phyloP scores from a whole-genome alignment of 2,329 filamentous ascomycete genomes.

The Alternaria sp. region DNA sequence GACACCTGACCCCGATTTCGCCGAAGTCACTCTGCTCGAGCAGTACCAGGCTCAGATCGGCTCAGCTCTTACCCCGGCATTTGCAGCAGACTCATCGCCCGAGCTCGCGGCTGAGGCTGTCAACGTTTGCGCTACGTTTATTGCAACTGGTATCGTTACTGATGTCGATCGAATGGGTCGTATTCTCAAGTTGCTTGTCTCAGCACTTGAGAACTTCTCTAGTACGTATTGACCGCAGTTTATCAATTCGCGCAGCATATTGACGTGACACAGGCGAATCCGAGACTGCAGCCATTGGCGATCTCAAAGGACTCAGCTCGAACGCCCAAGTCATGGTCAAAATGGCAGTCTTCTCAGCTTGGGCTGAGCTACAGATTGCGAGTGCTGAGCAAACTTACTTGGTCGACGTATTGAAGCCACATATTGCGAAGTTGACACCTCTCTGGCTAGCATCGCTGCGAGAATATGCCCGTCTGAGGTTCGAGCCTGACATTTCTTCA shows the following conservation, averaged over 20 bases:
- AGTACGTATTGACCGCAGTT: constrained; percentile 43
- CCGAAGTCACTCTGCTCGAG: constrained; percentile 94
- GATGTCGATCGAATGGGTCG: constrained; percentile 99
- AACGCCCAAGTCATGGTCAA: constrained; percentile 99
- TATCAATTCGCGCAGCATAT: too few species aligned
- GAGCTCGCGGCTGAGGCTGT: constrained; percentile 95
- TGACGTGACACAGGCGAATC: constrained; percentile 58
- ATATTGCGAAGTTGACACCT: constrained; percentile 88
- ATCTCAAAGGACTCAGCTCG: constrained; percentile 88
- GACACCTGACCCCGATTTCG: constrained; percentile 93
- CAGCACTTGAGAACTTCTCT: constrained; percentile 90
- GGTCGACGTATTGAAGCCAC: constrained; percentile 84
- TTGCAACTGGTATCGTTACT: constrained; percentile 95
- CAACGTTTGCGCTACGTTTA: constrained; percentile 97
- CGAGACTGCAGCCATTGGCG: constrained; percentile 87
- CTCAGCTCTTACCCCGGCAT: constrained; percentile 93
- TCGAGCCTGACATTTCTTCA: constrained; percentile 96
- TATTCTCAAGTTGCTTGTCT: constrained; percentile 91
- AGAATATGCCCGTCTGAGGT: constrained; percentile 90
- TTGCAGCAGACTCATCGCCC: constrained; percentile 93
- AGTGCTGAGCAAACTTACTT: constrained; percentile 92
- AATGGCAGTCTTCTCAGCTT: constrained; percentile 94
- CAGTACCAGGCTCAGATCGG: constrained; percentile 99
- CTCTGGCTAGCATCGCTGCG: constrained; percentile 92
- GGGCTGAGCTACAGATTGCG: constrained; percentile 95